Evolutionary conservation across 2,329 filamentous ascomycete species (phyloP).

Genomic region (Diaporthe aspalathi): DNA sequence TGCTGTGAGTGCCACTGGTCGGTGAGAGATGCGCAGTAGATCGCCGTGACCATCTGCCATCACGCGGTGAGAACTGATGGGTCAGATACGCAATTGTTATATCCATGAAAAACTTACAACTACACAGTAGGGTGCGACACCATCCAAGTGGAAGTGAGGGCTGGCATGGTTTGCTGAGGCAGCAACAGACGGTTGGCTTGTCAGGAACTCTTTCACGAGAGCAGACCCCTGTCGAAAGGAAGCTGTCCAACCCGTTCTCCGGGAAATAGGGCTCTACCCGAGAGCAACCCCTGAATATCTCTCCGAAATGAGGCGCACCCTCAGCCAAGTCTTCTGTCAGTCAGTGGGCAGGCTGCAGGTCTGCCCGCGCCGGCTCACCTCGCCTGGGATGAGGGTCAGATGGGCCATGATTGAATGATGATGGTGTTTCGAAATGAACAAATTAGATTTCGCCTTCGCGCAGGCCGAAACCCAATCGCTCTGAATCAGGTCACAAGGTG

Average conservation of each 20-base stretch:
- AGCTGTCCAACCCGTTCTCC: background rate
- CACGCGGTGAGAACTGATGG: background rate
- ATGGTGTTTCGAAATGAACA: slow-evolving; percentile 30
- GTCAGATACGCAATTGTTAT: background rate
- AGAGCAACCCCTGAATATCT: slow-evolving; percentile 25
- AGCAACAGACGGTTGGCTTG: too few species aligned
- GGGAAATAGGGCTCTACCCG: slow-evolving; percentile 20
- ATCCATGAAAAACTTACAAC: background rate
- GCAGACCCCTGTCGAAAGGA: slow-evolving; percentile 5
- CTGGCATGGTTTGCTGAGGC: background rate
- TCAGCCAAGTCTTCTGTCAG: background rate
- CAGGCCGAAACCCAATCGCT: slow-evolving; percentile 28
- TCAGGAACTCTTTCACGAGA: background rate
- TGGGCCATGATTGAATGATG: background rate
- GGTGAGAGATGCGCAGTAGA: background rate
- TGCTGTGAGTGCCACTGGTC: background rate
- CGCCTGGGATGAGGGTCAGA: slow-evolving; percentile 3
- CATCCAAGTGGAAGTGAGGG: slow-evolving; percentile 5
- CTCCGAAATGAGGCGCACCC: slow-evolving; percentile 20
- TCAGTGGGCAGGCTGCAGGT: background rate
- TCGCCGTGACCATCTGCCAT: background rate
- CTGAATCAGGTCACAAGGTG: slow-evolving; percentile 18
- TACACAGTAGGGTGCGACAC: background rate
- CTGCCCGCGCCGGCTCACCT: background rate
- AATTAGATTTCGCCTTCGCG: slow-evolving; percentile 21